These are phyloP conservation scores for Ophiocytium majus DNA, from an alignment of 352 stramenopile genomes.

Conservation along the genomic window DNA sequence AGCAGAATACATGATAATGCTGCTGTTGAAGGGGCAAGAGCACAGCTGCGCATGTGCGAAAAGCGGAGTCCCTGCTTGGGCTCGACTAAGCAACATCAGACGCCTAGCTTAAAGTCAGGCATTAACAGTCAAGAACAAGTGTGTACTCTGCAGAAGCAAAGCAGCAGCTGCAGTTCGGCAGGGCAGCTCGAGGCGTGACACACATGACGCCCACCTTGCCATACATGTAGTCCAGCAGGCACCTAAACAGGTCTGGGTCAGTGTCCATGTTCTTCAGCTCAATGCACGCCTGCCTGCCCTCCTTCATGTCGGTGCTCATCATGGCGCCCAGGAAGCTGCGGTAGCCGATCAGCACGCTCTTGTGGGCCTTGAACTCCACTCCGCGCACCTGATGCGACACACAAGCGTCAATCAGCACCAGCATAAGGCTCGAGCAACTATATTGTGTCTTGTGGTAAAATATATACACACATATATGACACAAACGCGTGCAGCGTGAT, in stretches of 20 bases:
- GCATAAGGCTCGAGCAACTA: no score
- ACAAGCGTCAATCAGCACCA: no score
- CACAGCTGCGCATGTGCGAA: no score
- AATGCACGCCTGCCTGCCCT: constrained; percentile 35
- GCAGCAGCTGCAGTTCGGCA: not conserved
- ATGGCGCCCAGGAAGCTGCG: constrained; percentile 42
- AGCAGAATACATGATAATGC: no score
- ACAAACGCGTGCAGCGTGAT: no score
- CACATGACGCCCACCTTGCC: constrained; percentile 27
- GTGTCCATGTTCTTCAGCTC: constrained; percentile 48
- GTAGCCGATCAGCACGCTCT: constrained; percentile 46
- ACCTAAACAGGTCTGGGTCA: constrained; percentile 38
- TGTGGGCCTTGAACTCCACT: constrained; percentile 47
- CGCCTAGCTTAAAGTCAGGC: not conserved
- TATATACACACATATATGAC: no score
- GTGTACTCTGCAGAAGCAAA: not conserved
- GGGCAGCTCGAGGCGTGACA: no score
- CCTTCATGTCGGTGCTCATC: constrained; percentile 45
- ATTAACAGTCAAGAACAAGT: not conserved
- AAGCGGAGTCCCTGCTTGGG: no score
- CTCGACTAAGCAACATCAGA: constrained; percentile 6
- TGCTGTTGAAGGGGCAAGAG: no score
- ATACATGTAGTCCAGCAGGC: constrained; percentile 55
- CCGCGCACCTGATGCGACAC: constrained; percentile 26
- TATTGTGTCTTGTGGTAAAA: no score